Evolutionary conservation across 176 grass and related monocot species (phyloP), one percentile per base, ranked within the genome.

Genomic region (Phyllostachys edulis): DNA sequence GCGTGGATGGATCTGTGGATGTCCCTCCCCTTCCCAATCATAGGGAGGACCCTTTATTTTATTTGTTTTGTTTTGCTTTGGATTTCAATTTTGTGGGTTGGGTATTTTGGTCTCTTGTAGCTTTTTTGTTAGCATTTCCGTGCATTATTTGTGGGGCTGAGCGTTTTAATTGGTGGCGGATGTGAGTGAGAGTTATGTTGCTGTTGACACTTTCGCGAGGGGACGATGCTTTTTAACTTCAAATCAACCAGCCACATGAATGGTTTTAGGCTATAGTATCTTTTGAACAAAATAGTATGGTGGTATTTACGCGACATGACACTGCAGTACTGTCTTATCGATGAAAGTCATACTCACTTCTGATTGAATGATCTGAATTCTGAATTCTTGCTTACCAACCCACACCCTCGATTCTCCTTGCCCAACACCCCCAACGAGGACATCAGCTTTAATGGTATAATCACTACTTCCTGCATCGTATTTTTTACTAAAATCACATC

Each of bases 11-110:
- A 79, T 32, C 69, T 16, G 36, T 57, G 27, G 17, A 46, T 72
- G 84, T 75, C 27, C 51, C 20, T 65, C 37, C 44, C 56, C 2
- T 40, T 69, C 12, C 81, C 75, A 80, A 79, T 84, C 68, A 84
- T 80, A 55, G 1, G 84, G 32, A 56, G 52, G 18, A 18, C 50
- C 0, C 1, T 7, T 6, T 52, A 16, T 52, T 52, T 52, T 52
- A 11, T 51, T 8, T 17, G 2, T 49, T 69, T 69, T 45, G 27
- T 46, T 72, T 44, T 18, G 16, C 11, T 51, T 2, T 16, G 20
- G 49, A 12, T 70, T 5, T 5, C 17, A 46, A 5, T 3, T 36
- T 41, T 77, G 47, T 44, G 56, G 49, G 44, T 34, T 14, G 16
- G 55, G 32, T 23, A 1, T 39, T 59, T 36, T 62, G 37, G 56